These are phyloP conservation scores for Alternaria brassicicola DNA, from an alignment of 2,329 filamentous ascomycete genomes.

Conservation along the genomic window DNA sequence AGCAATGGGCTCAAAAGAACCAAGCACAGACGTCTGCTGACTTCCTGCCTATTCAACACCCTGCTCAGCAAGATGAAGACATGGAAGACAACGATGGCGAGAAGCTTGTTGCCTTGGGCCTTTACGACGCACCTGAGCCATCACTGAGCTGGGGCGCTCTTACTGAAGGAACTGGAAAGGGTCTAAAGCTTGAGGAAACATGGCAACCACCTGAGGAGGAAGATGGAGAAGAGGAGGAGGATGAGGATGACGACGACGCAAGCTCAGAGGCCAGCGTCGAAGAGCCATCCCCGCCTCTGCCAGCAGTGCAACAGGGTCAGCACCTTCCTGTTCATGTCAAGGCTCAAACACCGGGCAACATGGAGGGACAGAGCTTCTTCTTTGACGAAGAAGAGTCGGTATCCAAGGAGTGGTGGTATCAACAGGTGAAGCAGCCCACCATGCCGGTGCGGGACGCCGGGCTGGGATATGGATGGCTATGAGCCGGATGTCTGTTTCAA, in stretches of 20 bases:
- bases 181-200: slow-evolving; percentile 80
- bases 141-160: slow-evolving; percentile 59
- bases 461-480: slow-evolving; percentile 49
- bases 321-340: slow-evolving; percentile 38
- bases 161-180: slow-evolving; percentile 66
- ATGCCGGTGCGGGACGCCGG: slow-evolving; percentile 48
- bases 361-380: slow-evolving; percentile 52
- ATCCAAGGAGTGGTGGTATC: slow-evolving; percentile 51
- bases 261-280: slow-evolving; percentile 53
- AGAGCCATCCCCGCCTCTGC: slow-evolving; percentile 43
- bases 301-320: slow-evolving; percentile 25
- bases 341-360: slow-evolving; percentile 36
- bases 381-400: slow-evolving; percentile 48
- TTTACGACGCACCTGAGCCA: slow-evolving; percentile 75
- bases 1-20: slow-evolving; percentile 47
- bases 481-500: slow-evolving; percentile 20
- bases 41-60: slow-evolving; percentile 60
- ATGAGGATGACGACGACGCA: slow-evolving; percentile 54
- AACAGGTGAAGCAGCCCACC: slow-evolving; percentile 45
- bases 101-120: slow-evolving; percentile 79
- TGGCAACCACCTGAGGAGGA: slow-evolving; percentile 67
- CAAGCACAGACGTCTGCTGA: slow-evolving; percentile 47
- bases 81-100: slow-evolving; percentile 67
- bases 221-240: slow-evolving; percentile 50
- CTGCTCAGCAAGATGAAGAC: slow-evolving; percentile 55